A percentile compares a stretch with the other conserved stretches of the same genome.
phyloP scores from a whole-genome alignment of 345 rosid species.

The Citrus cavaleriei region DNA sequence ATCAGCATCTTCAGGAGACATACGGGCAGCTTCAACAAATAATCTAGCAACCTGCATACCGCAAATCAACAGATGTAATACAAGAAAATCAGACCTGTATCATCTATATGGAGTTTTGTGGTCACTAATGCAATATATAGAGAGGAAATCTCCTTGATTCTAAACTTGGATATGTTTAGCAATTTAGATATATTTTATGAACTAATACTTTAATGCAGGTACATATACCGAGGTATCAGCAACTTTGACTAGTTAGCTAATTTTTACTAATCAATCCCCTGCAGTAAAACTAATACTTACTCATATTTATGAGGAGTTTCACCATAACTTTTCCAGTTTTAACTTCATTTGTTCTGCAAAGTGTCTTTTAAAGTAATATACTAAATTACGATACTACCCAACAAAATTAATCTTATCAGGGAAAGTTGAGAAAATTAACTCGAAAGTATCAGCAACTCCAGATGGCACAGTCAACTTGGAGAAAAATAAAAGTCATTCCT shows the following conservation, averaged over 20 bases:
- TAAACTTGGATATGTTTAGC: background rate
- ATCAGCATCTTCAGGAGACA: slow-evolving; percentile 98
- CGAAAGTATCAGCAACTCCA: background rate
- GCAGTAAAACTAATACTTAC: background rate
- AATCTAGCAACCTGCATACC: slow-evolving; percentile 64
- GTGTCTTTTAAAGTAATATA: background rate
- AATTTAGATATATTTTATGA: background rate
- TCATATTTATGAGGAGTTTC: background rate
- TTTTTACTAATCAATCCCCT: background rate
- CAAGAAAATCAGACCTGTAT: background rate
- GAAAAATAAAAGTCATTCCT: background rate
- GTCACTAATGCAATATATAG: background rate
- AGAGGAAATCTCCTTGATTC: background rate
- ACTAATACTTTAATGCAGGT: background rate
- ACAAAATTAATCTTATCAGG: background rate
- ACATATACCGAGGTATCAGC: background rate
- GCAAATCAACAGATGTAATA: background rate
- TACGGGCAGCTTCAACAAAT: slow-evolving; percentile 79
- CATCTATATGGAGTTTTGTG: background rate
- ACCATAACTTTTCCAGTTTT: background rate
- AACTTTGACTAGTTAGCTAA: background rate
- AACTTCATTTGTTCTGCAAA: background rate
- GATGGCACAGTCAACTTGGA: background rate
- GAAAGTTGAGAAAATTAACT: background rate
- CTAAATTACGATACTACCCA: background rate